phyloP scores from a whole-genome alignment of 768 basidiomycete species.

The Tulasnella sp. region DNA sequence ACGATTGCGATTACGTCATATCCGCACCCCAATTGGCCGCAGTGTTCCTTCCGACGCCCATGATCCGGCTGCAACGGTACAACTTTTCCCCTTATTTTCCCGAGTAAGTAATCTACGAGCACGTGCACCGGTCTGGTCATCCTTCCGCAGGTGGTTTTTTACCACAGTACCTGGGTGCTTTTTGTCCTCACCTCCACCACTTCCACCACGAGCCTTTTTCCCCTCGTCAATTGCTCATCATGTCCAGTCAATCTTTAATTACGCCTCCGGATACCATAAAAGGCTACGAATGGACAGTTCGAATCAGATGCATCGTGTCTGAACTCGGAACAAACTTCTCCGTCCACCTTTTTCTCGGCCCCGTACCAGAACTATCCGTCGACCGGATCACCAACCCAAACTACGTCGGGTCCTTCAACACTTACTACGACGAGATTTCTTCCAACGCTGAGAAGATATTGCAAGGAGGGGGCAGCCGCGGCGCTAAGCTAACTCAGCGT shows the following conservation, averaged over 20 bases:
- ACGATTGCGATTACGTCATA: not conserved
- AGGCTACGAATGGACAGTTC: slow-evolving; percentile 2
- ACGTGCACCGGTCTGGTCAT: too few relatives aligned
- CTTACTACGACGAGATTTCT: not conserved
- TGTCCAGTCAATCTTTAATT: not conserved
- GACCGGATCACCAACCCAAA: not conserved
- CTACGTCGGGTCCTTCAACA: not conserved
- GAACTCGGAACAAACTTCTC: not conserved
- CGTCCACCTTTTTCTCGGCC: not conserved
- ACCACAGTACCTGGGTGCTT: too few relatives aligned
- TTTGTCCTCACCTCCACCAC: not conserved
- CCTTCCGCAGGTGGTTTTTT: too few relatives aligned
- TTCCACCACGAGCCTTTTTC: not conserved
- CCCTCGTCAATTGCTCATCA: too few relatives aligned
- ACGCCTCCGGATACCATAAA: not conserved
- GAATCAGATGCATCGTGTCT: not conserved
- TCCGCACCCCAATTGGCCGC: not conserved
- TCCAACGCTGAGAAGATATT: not conserved
- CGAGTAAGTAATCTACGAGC: too few relatives aligned
- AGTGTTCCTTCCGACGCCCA: not conserved
- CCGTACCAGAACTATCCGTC: not conserved
- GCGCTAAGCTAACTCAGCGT: not conserved
- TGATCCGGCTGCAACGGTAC: too few relatives aligned
- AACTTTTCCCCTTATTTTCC: too few relatives aligned
- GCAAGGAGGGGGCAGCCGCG: not conserved